These are phyloP conservation scores for Agaricus blazei DNA, from an alignment of 768 basidiomycete species.

Conservation along the genomic window DNA sequence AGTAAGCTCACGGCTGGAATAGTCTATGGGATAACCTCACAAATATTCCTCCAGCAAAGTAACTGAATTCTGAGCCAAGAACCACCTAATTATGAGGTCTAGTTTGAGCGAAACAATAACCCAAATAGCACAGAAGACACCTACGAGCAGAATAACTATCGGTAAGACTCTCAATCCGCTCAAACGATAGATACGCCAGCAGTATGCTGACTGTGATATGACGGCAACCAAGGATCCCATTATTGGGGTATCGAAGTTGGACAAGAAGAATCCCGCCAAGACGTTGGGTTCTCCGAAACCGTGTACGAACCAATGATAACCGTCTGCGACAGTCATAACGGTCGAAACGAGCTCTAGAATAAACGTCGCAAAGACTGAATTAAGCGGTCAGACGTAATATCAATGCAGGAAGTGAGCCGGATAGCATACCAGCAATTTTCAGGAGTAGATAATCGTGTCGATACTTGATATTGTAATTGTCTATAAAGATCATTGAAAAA, in stretches of 20 bases:
- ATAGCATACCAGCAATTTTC: background rate
- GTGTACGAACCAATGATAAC: slow-evolving; percentile 1
- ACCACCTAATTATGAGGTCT: background rate
- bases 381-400: too few relatives aligned
- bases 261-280: background rate
- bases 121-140: background rate
- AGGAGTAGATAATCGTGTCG: slow-evolving; percentile 2
- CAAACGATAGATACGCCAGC: slow-evolving; percentile 2
- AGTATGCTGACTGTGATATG: slow-evolving; percentile 3
- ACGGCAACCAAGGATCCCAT: background rate
- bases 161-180: background rate
- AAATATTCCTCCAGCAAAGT: background rate
- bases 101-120: background rate
- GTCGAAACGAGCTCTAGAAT: background rate
- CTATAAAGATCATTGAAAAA: background rate
- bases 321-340: background rate
- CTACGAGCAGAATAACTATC: background rate
- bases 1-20: background rate
- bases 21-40: background rate
- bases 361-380: background rate
- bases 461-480: slow-evolving; percentile 1
- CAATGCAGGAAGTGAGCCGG: background rate
- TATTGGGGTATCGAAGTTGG: slow-evolving; percentile 1
- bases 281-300: background rate
- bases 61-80: background rate